Conservation (phyloP, 495 filamentous ascomycete genomes). For the Daldinia decipiens region DNA sequence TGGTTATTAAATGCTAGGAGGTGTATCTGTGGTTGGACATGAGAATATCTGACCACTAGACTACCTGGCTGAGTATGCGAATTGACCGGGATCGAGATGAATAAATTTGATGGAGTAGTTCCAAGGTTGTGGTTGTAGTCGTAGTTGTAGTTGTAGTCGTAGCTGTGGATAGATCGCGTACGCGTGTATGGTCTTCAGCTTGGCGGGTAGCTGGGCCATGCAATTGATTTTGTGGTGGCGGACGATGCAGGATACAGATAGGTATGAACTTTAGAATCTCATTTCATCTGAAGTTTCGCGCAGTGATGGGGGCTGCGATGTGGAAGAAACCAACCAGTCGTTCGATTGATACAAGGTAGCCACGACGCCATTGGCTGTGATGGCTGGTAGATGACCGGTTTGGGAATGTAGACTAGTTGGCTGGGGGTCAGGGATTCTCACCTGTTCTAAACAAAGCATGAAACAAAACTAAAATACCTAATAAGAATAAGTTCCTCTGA, state of each 20-base stretch:
- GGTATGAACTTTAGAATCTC: slow-evolving; percentile 5
- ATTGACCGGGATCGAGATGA: slow-evolving; percentile 6
- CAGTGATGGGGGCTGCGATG: slow-evolving; percentile 14
- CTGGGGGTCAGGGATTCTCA: slow-evolving; percentile 18
- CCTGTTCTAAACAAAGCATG: not conserved
- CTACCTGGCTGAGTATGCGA: slow-evolving; percentile 1
- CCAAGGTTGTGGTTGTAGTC: not conserved
- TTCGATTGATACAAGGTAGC: slow-evolving; percentile 17
- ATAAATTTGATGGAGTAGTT: slow-evolving; percentile 1
- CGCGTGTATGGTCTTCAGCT: slow-evolving; percentile 1
- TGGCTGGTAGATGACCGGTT: slow-evolving; percentile 37
- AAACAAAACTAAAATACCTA: not conserved
- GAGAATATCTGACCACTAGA: slow-evolving; percentile 18
- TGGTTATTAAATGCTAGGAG: not conserved
- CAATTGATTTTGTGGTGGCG: slow-evolving; percentile 1
- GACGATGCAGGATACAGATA: not conserved
- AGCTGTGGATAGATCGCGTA: not conserved
- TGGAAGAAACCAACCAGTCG: not conserved
- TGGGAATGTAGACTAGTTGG: slow-evolving; percentile 40
- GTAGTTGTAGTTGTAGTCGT: not conserved
- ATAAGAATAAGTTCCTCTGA: not conserved
- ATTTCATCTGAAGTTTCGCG: slow-evolving; percentile 29
- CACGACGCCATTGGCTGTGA: slow-evolving; percentile 33
- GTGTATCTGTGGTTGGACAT: slow-evolving; percentile 16
- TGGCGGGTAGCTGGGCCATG: slow-evolving; percentile 9